Evolutionary conservation across 495 filamentous ascomycete genomes (phyloP).

Genomic region (Penicillium robsamsonii): DNA sequence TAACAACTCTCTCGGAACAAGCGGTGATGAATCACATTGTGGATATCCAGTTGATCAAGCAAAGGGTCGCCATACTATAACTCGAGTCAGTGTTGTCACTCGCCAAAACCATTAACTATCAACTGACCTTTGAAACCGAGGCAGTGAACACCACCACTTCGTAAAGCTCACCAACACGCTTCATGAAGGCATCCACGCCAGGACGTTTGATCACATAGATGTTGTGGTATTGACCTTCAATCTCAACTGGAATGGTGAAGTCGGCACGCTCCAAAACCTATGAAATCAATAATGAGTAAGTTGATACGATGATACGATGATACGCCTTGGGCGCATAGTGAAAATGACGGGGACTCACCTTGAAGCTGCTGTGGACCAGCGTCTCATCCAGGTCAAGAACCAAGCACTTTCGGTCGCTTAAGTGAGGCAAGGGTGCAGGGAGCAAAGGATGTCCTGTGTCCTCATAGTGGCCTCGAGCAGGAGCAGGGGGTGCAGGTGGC

Average conservation of each 20-base stretch:
- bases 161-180: conserved; percentile 94
- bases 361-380: conserved; percentile 98
- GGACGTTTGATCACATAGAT: conserved; percentile 99
- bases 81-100: conserved; percentile 11
- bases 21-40: conserved; percentile 92
- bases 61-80: conserved; percentile 90
- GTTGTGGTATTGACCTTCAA: conserved; percentile 98
- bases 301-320: conserved; percentile 10
- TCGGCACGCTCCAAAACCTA: conserved; percentile 97
- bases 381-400: conserved; percentile 97
- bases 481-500: conserved; percentile 34
- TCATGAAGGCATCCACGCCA: conserved; percentile 98
- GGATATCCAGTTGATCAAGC: conserved; percentile 95
- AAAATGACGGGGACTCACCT: conserved; percentile 56
- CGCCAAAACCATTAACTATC: not conserved
- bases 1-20: conserved; percentile 98
- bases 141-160: conserved; percentile 99
- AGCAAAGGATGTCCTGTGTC: conserved; percentile 61
- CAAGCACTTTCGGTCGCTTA: conserved; percentile 86
- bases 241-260: conserved; percentile 98
- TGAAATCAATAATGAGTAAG: conserved; percentile 25
- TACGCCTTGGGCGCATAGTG: not conserved
- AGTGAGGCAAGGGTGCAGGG: conserved; percentile 70
- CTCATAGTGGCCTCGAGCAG: conserved; percentile 23
- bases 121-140: conserved; percentile 90